These are phyloP conservation scores for Jackrogersella multiformis DNA, from an alignment of 495 filamentous ascomycete species.

Conservation along the genomic window DNA sequence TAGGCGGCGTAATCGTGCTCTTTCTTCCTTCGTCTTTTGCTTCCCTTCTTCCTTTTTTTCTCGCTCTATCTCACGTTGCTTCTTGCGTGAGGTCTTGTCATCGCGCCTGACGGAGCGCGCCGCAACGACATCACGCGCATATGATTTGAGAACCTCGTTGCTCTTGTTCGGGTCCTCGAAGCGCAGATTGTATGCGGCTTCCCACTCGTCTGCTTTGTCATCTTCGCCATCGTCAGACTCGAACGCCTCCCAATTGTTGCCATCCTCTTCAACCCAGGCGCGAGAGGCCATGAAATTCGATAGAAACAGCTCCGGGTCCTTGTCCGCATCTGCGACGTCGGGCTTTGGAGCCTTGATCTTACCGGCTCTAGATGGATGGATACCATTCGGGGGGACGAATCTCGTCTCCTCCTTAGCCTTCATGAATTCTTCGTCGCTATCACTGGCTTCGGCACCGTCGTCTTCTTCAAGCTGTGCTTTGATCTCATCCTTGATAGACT, in stretches of 20 bases:
- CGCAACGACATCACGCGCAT: constrained; percentile 83
- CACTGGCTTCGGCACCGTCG: constrained; percentile 65
- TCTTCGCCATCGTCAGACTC: constrained; percentile 93
- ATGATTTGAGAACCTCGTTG: constrained; percentile 85
- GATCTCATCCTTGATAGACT: constrained; percentile 79
- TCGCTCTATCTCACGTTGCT: constrained; percentile 77
- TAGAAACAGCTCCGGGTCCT: constrained; percentile 88
- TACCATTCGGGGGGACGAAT: constrained; percentile 41
- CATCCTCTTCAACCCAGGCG: constrained; percentile 79
- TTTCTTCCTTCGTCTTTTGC: constrained; percentile 77
- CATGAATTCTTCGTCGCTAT: constrained; percentile 78
- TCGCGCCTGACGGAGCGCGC: constrained; percentile 85
- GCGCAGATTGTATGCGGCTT: constrained; percentile 94
- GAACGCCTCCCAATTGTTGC: constrained; percentile 72
- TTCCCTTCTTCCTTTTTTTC: constrained; percentile 81
- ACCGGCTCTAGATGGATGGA: constrained; percentile 58
- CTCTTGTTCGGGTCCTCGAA: constrained; percentile 89
- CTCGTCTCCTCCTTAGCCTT: constrained; percentile 53
- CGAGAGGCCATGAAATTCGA: constrained; percentile 88
- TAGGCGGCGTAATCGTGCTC: constrained; percentile 81
- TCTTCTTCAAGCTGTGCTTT: constrained; percentile 65
- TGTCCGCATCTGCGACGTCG: constrained; percentile 82
- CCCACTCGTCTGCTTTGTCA: constrained; percentile 81
- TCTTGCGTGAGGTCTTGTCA: constrained; percentile 77
- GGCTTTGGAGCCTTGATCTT: constrained; percentile 62